These are phyloP conservation scores for Cercospora janseana DNA, from an alignment of 2,329 filamentous ascomycete species.

Conservation along the genomic window DNA sequence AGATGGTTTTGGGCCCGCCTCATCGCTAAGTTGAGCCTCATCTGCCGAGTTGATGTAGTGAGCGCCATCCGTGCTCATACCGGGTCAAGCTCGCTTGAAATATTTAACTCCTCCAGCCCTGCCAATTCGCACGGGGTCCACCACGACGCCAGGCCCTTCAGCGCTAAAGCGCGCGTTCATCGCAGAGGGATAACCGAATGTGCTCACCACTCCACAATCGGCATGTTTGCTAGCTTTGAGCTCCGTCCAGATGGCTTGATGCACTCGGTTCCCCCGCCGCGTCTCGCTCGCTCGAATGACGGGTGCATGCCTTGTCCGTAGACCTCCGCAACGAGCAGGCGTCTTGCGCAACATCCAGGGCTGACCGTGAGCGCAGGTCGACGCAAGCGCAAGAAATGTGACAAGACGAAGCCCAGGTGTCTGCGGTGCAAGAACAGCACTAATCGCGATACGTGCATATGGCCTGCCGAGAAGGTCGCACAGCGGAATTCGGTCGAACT, in stretches of 20 bases:
- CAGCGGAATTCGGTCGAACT: not conserved
- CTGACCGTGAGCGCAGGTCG: slow-evolving; percentile 21
- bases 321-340: not conserved
- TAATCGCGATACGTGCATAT: slow-evolving; percentile 19
- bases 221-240: slow-evolving; percentile 25
- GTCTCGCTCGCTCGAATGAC: slow-evolving; percentile 3
- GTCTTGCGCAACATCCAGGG: not conserved
- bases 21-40: too few relatives aligned
- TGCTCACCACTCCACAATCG: not conserved
- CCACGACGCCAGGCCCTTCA: not conserved
- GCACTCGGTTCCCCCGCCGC: slow-evolving; percentile 10
- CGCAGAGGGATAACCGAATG: slow-evolving; percentile 1
- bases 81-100: too few relatives aligned
- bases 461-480: slow-evolving; percentile 8
- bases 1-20: too few relatives aligned
- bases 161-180: slow-evolving; percentile 3
- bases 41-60: too few relatives aligned
- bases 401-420: slow-evolving; percentile 21
- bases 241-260: slow-evolving; percentile 17
- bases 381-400: slow-evolving; percentile 28
- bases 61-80: too few relatives aligned
- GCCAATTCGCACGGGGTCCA: not conserved
- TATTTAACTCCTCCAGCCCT: not conserved
- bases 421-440: slow-evolving; percentile 25
- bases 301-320: slow-evolving; percentile 26